Conservation (phyloP, 2,329 filamentous ascomycete species). For the Graphilbum fragrans region DNA sequence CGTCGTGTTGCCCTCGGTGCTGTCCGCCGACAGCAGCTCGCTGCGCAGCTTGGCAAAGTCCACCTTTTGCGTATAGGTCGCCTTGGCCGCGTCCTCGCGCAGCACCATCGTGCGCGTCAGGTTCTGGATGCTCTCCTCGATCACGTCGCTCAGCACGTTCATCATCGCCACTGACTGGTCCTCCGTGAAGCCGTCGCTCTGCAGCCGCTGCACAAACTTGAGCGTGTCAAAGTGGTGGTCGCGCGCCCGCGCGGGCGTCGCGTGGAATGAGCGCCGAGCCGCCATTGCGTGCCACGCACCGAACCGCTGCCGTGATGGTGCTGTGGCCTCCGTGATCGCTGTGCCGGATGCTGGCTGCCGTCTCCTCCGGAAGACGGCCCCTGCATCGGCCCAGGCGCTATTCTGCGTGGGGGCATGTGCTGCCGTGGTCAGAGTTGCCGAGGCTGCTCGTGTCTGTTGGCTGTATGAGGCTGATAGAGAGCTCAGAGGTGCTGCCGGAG, state of each 20-base stretch:
- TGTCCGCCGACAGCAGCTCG: conserved; percentile 84
- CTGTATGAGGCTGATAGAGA: no score
- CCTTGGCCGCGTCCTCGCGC: conserved; percentile 80
- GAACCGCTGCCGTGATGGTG: no score
- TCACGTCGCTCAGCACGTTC: conserved; percentile 91
- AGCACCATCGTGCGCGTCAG: conserved; percentile 96
- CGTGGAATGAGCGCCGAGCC: conserved; percentile 44
- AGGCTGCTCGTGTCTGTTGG: no score
- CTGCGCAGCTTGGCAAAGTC: conserved; percentile 96
- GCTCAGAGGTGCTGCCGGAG: no score
- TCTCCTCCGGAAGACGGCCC: no score
- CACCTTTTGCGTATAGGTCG: conserved; percentile 77
- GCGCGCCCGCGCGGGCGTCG: conserved; percentile 45
- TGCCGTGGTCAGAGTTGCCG: no score
- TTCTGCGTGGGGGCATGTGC: no score
- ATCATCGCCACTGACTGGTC: conserved; percentile 97
- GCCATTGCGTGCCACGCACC: no score
- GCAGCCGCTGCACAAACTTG: conserved; percentile 85
- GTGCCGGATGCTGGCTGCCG: no score
- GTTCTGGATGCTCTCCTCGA: conserved; percentile 95
- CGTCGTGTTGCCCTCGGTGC: conserved; percentile 79
- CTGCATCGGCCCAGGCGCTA: no score
- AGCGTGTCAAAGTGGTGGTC: conserved; percentile 98
- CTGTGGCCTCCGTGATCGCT: no score
- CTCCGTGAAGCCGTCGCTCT: conserved; percentile 88